phyloP scores from a whole-genome alignment of 768 basidiomycete species.

The Mycena albidolilacea region DNA sequence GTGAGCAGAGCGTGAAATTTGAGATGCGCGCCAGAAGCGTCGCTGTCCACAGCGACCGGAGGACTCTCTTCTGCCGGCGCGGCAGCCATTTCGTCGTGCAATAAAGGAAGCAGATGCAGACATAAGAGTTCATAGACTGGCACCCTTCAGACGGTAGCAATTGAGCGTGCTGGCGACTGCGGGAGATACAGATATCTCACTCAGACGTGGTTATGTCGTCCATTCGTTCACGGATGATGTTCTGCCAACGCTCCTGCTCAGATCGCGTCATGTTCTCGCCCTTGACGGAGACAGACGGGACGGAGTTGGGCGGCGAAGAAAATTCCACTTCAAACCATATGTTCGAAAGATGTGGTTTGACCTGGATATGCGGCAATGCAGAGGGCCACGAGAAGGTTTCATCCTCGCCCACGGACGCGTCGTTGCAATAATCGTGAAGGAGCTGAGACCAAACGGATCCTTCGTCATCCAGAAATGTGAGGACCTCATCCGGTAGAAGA shows the following conservation, averaged over 20 bases:
- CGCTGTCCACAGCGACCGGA: conserved; percentile 20
- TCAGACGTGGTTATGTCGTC: conserved; percentile 54
- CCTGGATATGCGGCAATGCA: conserved; percentile 52
- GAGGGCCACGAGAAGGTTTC: conserved; percentile 26
- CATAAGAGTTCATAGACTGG: conserved; percentile 74
- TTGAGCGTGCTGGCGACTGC: conserved; percentile 4
- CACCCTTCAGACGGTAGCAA: conserved; percentile 58
- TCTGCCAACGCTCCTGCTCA: conserved; percentile 67
- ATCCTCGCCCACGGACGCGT: not conserved
- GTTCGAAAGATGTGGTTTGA: conserved; percentile 48
- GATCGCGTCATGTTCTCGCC: conserved; percentile 62
- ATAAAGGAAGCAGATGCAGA: conserved; percentile 67
- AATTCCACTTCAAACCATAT: conserved; percentile 56
- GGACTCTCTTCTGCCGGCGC: conserved; percentile 10
- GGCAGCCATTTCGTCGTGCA: conserved; percentile 57
- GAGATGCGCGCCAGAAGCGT: not conserved
- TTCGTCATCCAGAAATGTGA: conserved; percentile 61
- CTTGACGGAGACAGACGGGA: conserved; percentile 55
- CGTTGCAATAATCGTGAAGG: conserved; percentile 35
- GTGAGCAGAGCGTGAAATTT: conserved; percentile 75
- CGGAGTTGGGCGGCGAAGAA: conserved; percentile 25
- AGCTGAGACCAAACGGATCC: conserved; percentile 44
- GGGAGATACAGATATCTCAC: conserved; percentile 38
- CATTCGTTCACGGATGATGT: conserved; percentile 54
- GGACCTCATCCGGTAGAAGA: conserved; percentile 71